Conservation (phyloP, 1,139 yeast genomes). For the Arxiozyma heterogenica region DNA sequence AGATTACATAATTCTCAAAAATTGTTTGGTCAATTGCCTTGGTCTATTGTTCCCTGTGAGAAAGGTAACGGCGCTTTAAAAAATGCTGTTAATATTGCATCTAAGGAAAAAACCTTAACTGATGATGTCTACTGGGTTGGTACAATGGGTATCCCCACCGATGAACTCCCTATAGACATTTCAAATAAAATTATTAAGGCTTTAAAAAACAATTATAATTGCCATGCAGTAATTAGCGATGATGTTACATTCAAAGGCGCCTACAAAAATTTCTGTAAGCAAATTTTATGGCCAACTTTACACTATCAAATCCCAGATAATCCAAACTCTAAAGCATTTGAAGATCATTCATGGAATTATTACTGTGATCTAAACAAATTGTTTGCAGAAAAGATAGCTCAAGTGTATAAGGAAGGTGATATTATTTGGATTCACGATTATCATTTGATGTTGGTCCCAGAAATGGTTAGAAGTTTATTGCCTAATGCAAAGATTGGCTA, state of each 20-base stretch:
- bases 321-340: slow-evolving; percentile 88
- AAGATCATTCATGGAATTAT: slow-evolving; percentile 88
- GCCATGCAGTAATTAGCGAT: slow-evolving; percentile 61
- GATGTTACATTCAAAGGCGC: slow-evolving; percentile 83
- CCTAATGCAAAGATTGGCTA: slow-evolving; percentile 88
- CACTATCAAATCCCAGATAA: slow-evolving; percentile 96
- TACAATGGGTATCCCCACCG: slow-evolving; percentile 83
- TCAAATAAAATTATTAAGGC: slow-evolving; percentile 41
- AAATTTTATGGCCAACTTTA: slow-evolving; percentile 91
- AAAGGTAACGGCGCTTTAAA: slow-evolving; percentile 84
- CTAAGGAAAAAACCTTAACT: slow-evolving; percentile 38
- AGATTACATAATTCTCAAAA: slow-evolving; percentile 39
- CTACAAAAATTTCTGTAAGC: slow-evolving; percentile 83
- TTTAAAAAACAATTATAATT: slow-evolving; percentile 42
- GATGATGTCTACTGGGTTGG: slow-evolving; percentile 70
- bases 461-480: slow-evolving; percentile 63
- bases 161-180: slow-evolving; percentile 54
- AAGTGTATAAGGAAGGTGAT: slow-evolving; percentile 58
- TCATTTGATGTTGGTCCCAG: slow-evolving; percentile 78
- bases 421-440: slow-evolving; percentile 91
- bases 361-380: slow-evolving; percentile 67
- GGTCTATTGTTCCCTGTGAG: slow-evolving; percentile 60
- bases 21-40: slow-evolving; percentile 63
- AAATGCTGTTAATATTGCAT: slow-evolving; percentile 70
- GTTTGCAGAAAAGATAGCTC: slow-evolving; percentile 68